phyloP scores from a whole-genome alignment of 1,284 basidiomycete species.

The Limonomyces culmigenus region DNA sequence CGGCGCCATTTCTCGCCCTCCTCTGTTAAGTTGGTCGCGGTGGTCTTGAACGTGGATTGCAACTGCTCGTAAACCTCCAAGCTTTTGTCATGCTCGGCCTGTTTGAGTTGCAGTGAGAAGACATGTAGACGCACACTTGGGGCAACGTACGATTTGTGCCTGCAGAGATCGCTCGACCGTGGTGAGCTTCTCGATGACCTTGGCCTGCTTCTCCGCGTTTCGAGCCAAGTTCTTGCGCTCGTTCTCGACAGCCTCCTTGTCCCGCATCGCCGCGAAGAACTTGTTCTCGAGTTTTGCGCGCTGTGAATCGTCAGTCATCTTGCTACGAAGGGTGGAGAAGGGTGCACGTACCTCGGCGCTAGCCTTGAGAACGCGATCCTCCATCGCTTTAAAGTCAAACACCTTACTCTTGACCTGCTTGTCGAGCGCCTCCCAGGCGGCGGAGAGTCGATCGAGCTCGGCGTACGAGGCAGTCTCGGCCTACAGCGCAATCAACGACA shows the following conservation, averaged over 20 bases:
- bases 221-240: conserved; percentile 58
- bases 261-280: conserved; percentile 81
- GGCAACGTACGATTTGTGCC: conserved; percentile 40
- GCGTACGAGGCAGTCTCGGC: conserved; percentile 66
- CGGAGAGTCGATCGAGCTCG: conserved; percentile 77
- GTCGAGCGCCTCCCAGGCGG: conserved; percentile 80
- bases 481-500: conserved; percentile 17
- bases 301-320: conserved; percentile 16
- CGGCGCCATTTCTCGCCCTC: too few species aligned
- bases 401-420: conserved; percentile 73
- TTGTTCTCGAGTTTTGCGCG: conserved; percentile 93
- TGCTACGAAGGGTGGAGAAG: conserved; percentile 9
- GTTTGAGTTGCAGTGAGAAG: too few species aligned
- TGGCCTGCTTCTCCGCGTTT: conserved; percentile 64
- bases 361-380: conserved; percentile 56
- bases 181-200: conserved; percentile 52
- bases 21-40: too few species aligned
- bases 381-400: conserved; percentile 61
- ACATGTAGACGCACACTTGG: too few species aligned
- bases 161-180: conserved; percentile 48
- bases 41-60: too few species aligned
- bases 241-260: conserved; percentile 69
- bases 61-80: too few species aligned
- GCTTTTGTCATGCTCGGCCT: too few species aligned
- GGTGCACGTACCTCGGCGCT: conserved; percentile 59